phyloP scores from a whole-genome alignment of 2,329 filamentous ascomycete genomes.

The Fulvia fulva region DNA sequence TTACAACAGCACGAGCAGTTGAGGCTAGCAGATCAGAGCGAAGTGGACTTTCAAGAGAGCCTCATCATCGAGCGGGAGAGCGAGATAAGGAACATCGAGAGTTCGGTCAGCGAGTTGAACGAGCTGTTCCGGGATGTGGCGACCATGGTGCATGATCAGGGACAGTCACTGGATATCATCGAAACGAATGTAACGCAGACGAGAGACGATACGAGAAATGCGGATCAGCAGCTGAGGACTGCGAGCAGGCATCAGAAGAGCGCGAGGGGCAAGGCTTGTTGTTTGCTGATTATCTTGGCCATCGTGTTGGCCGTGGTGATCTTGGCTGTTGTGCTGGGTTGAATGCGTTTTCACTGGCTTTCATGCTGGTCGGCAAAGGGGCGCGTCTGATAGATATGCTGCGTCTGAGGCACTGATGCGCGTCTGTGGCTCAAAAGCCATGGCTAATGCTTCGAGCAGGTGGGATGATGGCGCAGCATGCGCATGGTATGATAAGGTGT shows the following conservation, averaged over 20 bases:
- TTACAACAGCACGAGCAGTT: conserved; percentile 62
- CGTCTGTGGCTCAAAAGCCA: no score
- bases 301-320: conserved; percentile 88
- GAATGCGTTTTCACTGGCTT: not conserved
- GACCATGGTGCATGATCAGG: conserved; percentile 93
- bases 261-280: conserved; percentile 90
- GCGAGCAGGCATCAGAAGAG: conserved; percentile 93
- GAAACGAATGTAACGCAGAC: conserved; percentile 83
- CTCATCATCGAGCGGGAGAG: conserved; percentile 94
- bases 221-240: conserved; percentile 77
- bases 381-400: no score
- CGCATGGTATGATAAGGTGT: not conserved
- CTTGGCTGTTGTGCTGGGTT: conserved; percentile 78
- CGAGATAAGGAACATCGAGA: conserved; percentile 96
- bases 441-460: no score
- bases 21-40: conserved; percentile 81
- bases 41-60: conserved; percentile 95
- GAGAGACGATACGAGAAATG: conserved; percentile 74
- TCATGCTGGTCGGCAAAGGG: no score
- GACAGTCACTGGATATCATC: conserved; percentile 81
- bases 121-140: conserved; percentile 97
- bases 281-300: conserved; percentile 79
- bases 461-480: no score
- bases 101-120: conserved; percentile 90
- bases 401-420: no score